phyloP scores from a whole-genome alignment of 2,329 filamentous ascomycete species.

The Aspergillus ibericus region DNA sequence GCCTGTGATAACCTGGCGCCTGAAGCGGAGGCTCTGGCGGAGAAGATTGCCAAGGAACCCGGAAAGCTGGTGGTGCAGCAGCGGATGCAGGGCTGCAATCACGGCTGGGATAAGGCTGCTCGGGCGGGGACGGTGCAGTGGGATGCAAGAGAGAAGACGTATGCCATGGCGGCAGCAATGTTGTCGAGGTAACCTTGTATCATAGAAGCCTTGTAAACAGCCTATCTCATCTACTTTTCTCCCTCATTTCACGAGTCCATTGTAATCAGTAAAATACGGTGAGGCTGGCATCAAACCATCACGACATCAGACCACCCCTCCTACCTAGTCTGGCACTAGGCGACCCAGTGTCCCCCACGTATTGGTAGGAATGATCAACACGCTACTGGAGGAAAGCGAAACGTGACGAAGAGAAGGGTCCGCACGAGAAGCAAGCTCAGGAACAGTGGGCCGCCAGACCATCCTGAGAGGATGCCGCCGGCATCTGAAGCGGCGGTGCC shows the following conservation, averaged over 20 bases:
- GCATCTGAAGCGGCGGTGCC: conserved; percentile 17
- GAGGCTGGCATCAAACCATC: neutral
- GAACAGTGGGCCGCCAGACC: conserved; percentile 11
- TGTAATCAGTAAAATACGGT: neutral
- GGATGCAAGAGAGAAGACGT: conserved; percentile 36
- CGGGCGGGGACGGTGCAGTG: conserved; percentile 27
- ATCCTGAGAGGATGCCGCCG: conserved; percentile 4
- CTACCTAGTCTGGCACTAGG: neutral
- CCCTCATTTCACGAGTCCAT: too few species aligned
- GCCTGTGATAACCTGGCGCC: conserved; percentile 30
- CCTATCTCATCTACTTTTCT: too few species aligned
- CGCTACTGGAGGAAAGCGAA: neutral
- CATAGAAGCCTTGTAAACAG: neutral
- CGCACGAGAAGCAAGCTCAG: neutral
- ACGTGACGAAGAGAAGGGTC: neutral
- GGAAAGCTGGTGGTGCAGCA: conserved; percentile 30
- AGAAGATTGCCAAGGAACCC: conserved; percentile 20
- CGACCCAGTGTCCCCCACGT: neutral
- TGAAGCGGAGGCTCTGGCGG: conserved; percentile 33
- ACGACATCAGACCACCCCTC: conserved; percentile 4
- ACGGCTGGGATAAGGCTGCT: conserved; percentile 43
- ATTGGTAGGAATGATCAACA: neutral
- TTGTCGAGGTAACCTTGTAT: conserved; percentile 10
- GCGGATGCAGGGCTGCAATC: conserved; percentile 36
- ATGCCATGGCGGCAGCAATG: conserved; percentile 35